Conservation (phyloP, 2,329 filamentous ascomycete species). For the Cyanodermella asteris region DNA sequence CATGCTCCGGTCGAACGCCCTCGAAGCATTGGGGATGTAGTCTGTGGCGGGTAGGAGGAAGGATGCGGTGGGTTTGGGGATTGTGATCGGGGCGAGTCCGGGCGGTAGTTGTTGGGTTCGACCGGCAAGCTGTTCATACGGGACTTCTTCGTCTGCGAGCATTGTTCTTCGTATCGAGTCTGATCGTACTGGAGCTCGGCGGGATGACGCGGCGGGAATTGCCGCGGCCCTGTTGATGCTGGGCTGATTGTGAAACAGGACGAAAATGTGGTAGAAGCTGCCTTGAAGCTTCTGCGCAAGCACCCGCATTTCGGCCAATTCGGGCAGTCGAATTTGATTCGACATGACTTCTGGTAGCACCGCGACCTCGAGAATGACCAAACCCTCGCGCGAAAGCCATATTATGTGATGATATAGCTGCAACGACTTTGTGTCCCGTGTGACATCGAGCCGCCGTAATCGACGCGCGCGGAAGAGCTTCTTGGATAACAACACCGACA, state of each 20-base stretch:
- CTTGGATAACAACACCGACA: conserved; percentile 70
- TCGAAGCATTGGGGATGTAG: conserved; percentile 62
- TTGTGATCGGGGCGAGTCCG: conserved; percentile 17
- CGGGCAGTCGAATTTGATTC: too few relatives aligned
- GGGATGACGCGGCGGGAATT: conserved; percentile 17
- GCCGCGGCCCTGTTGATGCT: conserved; percentile 44
- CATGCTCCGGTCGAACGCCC: conserved; percentile 60
- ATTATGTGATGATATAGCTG: conserved; percentile 79
- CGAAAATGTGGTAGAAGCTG: conserved; percentile 91
- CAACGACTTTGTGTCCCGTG: conserved; percentile 56
- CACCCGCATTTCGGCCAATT: conserved; percentile 65
- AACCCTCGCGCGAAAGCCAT: conserved; percentile 82
- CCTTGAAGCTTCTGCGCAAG: conserved; percentile 79
- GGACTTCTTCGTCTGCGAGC: conserved; percentile 4
- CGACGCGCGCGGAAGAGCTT: conserved; percentile 68
- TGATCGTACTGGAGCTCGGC: conserved; percentile 5
- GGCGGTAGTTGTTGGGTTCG: conserved; percentile 10
- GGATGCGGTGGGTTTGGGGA: conserved; percentile 30
- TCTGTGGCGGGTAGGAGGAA: conserved; percentile 63
- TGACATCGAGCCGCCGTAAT: conserved; percentile 57
- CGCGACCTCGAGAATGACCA: conserved; percentile 67
- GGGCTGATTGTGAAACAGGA: conserved; percentile 83
- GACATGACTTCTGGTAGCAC: conserved; percentile 71
- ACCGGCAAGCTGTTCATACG: conserved; percentile 8
- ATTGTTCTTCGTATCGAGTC: conserved; percentile 4